Percentiles rank a stretch among this genome's conserved stretches.
Evolutionary conservation across 2,329 filamentous ascomycete genomes (phyloP).

Genomic region (Myriosclerotinia curreyana): DNA sequence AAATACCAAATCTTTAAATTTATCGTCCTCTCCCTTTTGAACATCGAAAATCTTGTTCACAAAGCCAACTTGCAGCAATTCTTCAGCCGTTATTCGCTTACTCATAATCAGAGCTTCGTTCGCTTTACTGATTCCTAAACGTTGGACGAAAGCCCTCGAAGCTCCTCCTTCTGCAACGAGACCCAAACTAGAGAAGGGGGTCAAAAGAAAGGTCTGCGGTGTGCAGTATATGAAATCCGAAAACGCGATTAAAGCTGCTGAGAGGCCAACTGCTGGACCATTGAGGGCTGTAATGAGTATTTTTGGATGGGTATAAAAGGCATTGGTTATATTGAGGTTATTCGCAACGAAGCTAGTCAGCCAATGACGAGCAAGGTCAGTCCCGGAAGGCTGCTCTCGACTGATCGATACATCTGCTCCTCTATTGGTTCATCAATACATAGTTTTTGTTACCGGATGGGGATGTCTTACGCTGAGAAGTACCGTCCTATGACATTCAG

Average conservation of each 20-base stretch:
- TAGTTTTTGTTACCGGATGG: background rate
- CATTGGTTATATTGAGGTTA: constrained; percentile 86
- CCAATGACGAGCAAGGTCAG: constrained; percentile 51
- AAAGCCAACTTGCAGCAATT: constrained; percentile 74
- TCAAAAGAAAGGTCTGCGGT: constrained; percentile 79
- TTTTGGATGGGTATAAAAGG: constrained; percentile 92
- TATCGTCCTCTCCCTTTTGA: constrained; percentile 59
- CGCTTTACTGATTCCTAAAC: constrained; percentile 76
- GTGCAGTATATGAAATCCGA: constrained; percentile 91
- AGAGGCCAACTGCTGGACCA: constrained; percentile 84
- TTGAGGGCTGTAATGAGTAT: constrained; percentile 89
- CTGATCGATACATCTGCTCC: constrained; percentile 72
- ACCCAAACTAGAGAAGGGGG: constrained; percentile 85
- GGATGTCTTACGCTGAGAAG: constrained; percentile 75
- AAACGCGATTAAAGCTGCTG: constrained; percentile 76
- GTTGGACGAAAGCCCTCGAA: constrained; percentile 71
- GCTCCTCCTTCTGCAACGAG: constrained; percentile 87
- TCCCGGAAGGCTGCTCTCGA: constrained; percentile 43
- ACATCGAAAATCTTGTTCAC: constrained; percentile 76
- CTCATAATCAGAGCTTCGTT: constrained; percentile 95
- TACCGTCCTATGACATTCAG: constrained; percentile 44
- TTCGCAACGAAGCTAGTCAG: constrained; percentile 72
- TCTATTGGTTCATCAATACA: constrained; percentile 44
- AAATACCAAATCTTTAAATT: constrained; percentile 70
- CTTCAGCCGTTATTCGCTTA: constrained; percentile 67